Evolutionary conservation across 352 stramenopile species (phyloP), one percentile per base, ranked within the genome.

Genomic region (Pythium grandisporangium): DNA sequence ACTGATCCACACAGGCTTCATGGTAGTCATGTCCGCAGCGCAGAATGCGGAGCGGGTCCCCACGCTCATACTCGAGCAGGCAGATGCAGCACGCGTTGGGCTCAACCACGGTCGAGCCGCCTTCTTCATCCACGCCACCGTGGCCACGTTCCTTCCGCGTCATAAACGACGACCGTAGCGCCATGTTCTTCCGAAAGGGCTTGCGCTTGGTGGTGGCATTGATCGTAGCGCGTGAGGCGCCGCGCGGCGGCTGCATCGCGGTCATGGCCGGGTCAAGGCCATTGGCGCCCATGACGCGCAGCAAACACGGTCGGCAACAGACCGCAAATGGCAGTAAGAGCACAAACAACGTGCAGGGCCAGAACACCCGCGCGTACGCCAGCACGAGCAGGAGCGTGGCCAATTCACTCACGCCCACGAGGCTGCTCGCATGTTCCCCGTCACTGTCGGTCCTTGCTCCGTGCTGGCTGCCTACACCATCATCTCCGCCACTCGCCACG

Each of bases 351-450:
- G 50, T 49, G 22, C 50, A 58, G 2, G 50, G 50, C 50, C 50
- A 58, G n/a, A 58, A 29, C 17, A 58, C 43, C 13, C 50, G 50
- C 12, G 50, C 50, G 38, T 58, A 58, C 11, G 50, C 50, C 30
- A 58, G 27, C 16, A 45, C 39, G 8, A 58, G 26, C 30, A 58
- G 21, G 19, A 33, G 37, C 1, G 52, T 25, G 0, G 42, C 50
- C 2, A 58, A 35, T n/a, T 58, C 38, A 19, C 49, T 38, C 37
- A 58, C 52, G 37, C 37, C 37, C 3, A 20, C 19, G n/a, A n/a
- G n/a, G n/a, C n/a, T n/a, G n/a, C n/a, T n/a, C n/a, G n/a, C n/a
- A n/a, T n/a, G n/a, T n/a, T n/a, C n/a, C n/a, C n/a, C n/a, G n/a
- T n/a, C n/a, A n/a, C n/a, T n/a, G n/a, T n/a, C n/a, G n/a, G n/a